A percentile compares a stretch with the other conserved stretches of the same genome.
phyloP scores from a whole-genome alignment of 306 rosid species.

The Gillenia trifoliata region DNA sequence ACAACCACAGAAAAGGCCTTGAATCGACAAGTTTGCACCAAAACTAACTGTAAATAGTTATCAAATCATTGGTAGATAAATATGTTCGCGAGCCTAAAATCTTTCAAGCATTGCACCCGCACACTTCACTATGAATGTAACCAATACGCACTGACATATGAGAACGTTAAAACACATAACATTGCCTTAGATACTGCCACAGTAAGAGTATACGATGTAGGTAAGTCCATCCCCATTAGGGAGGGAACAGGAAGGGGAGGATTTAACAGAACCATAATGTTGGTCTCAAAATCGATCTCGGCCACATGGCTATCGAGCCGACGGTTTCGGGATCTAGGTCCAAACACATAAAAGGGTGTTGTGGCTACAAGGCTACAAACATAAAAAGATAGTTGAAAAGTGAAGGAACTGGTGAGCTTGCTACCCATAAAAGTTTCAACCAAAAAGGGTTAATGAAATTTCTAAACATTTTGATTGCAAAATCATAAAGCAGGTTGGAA shows the following conservation, averaged over 20 bases:
- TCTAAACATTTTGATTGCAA: neutral
- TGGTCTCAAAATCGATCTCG: no score
- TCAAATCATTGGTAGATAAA: no score
- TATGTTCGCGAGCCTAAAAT: no score
- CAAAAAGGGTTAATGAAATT: neutral
- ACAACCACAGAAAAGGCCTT: no score
- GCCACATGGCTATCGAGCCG: neutral
- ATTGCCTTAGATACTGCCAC: no score
- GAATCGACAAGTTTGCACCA: no score
- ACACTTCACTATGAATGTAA: neutral
- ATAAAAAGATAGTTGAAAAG: neutral
- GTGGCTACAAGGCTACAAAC: neutral
- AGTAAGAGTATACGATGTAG: no score
- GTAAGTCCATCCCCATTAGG: no score
- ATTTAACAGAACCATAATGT: neutral
- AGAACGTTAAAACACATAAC: no score
- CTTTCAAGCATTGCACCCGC: no score
- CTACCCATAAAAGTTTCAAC: neutral
- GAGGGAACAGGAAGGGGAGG: no score
- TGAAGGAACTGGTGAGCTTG: neutral
- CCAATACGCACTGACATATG: neutral
- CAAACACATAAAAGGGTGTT: neutral
- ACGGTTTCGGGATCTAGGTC: neutral
- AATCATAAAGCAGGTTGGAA: neutral
- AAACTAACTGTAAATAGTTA: no score